phyloP scores from a whole-genome alignment of 129 eudicot genomes.

The Artemisia argyi region DNA sequence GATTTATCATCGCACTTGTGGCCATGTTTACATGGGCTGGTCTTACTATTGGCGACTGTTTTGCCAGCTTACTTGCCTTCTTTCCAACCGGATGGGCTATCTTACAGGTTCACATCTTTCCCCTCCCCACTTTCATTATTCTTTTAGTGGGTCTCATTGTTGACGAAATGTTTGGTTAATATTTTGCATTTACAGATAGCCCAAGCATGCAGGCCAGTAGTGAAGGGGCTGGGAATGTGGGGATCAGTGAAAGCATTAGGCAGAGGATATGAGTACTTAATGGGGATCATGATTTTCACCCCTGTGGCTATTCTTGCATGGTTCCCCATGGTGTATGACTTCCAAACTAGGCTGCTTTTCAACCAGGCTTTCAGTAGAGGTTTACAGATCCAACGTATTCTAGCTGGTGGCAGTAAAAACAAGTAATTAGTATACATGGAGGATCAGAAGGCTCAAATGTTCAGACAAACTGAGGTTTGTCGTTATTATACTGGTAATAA shows the following conservation, averaged over 20 bases:
- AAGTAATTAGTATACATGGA: conserved; percentile 1
- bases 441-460: background rate
- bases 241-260: conserved; percentile 83
- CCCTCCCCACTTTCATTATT: background rate
- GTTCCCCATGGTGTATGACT: conserved; percentile 93
- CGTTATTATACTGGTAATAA: background rate
- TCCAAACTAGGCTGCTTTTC: conserved; percentile 92
- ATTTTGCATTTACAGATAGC: conserved; percentile 56
- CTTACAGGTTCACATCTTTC: conserved; percentile 30
- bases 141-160: background rate
- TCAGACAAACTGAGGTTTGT: background rate
- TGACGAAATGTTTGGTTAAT: background rate
- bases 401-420: conserved; percentile 53
- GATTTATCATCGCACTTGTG: conserved; percentile 20
- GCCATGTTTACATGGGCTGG: conserved; percentile 22
- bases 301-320: conserved; percentile 93
- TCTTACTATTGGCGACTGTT: conserved; percentile 33
- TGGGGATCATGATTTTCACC: conserved; percentile 88
- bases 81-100: conserved; percentile 44
- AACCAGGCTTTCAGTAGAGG: conserved; percentile 99
- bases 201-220: conserved; percentile 79
- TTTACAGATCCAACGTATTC: conserved; percentile 89
- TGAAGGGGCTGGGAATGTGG: conserved; percentile 69
- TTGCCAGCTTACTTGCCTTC: conserved; percentile 46
- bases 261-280: conserved; percentile 76